Conservation (phyloP, 768 basidiomycete species). For the Phlebiopsis gigantea region DNA sequence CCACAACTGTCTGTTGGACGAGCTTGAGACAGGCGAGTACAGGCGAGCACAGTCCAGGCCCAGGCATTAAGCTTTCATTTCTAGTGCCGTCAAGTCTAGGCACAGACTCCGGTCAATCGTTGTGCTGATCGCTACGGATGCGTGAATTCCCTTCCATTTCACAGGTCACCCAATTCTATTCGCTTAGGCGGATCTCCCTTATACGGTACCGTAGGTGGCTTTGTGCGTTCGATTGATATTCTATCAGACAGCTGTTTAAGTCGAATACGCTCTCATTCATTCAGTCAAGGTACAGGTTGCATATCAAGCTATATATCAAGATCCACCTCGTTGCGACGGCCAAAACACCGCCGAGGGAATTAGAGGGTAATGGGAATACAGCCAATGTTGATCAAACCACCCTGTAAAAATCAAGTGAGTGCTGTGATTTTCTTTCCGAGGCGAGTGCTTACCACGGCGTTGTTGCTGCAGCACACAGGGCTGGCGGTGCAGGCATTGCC, state of each 20-base stretch:
- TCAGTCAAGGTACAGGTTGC: neutral
- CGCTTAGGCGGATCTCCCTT: neutral
- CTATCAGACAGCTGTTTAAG: neutral
- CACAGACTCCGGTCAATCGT: neutral
- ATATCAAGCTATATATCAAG: no score
- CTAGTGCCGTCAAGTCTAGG: neutral
- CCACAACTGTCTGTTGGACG: no score
- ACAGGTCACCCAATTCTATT: neutral
- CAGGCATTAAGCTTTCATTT: neutral
- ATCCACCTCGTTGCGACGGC: no score
- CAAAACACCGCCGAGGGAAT: neutral
- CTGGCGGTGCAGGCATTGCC: slow-evolving; percentile 1
- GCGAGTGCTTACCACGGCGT: neutral
- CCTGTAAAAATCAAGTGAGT: neutral
- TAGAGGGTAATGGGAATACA: slow-evolving; percentile 1
- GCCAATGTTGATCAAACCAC: slow-evolving; percentile 4
- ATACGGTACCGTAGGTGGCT: neutral
- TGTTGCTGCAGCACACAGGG: slow-evolving; percentile 6
- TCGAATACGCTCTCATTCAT: neutral
- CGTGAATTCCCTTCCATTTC: neutral
- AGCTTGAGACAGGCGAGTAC: no score
- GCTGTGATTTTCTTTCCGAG: neutral
- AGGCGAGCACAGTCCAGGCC: no score
- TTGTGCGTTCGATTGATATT: neutral
- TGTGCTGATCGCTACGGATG: neutral